Evolutionary conservation across 768 basidiomycete genomes (phyloP).

Genomic region (Pisolithus sp.): DNA sequence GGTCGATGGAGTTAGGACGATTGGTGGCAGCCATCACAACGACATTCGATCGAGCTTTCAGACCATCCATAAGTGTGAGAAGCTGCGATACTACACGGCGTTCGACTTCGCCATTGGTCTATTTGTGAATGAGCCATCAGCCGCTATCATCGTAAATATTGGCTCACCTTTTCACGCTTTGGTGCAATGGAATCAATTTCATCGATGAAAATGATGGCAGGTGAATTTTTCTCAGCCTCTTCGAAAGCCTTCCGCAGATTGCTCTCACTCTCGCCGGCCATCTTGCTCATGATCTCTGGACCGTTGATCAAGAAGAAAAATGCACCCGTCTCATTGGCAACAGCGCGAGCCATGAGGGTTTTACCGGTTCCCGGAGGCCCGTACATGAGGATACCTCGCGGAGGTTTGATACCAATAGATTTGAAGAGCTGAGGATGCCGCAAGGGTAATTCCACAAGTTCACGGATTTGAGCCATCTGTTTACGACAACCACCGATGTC

Average conservation of each 20-base stretch:
- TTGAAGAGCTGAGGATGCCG: conserved; percentile 99
- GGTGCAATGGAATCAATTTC: conserved; percentile 99
- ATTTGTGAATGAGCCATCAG: conserved; percentile 5
- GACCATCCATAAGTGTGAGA: conserved; percentile 96
- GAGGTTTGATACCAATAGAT: conserved; percentile 99
- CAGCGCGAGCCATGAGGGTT: conserved; percentile 98
- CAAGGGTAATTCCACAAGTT: conserved; percentile 95
- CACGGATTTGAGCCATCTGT: conserved; percentile 99
- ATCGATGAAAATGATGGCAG: conserved; percentile 99
- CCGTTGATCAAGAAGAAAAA: conserved; percentile 99
- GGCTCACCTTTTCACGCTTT: conserved; percentile 92
- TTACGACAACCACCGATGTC: conserved; percentile 99
- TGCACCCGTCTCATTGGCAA: conserved; percentile 98
- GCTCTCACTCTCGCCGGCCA: conserved; percentile 98
- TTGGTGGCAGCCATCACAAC: conserved; percentile 99
- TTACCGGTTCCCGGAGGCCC: conserved; percentile 99
- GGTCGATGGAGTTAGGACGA: conserved; percentile 98
- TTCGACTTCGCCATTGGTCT: conserved; percentile 99
- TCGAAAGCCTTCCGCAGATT: conserved; percentile 98
- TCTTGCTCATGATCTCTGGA: conserved; percentile 99
- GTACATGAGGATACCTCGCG: conserved; percentile 97
- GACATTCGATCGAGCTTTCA: conserved; percentile 97
- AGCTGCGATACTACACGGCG: conserved; percentile 98
- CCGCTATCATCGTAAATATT: neutral
- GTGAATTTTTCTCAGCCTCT: conserved; percentile 99